A percentile compares a stretch with the other conserved stretches of the same genome.
phyloP scores from a whole-genome alignment of 2,329 filamentous ascomycete genomes.

The Trichoderma asperellum region DNA sequence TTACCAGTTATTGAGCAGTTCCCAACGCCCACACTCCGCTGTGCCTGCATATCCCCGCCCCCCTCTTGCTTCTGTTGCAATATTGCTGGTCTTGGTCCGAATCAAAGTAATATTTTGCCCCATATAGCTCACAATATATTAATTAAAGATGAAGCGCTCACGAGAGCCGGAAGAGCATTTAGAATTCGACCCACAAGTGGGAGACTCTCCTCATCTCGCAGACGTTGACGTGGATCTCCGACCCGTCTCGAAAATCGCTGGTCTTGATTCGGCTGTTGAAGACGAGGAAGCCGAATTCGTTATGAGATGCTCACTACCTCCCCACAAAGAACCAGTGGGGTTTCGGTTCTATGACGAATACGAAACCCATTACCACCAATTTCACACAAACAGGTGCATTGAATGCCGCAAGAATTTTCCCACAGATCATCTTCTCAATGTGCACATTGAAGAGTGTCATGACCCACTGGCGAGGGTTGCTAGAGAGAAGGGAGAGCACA shows the following conservation, averaged over 20 bases:
- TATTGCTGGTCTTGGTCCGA: conserved; percentile 9
- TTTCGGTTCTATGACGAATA: conserved; percentile 81
- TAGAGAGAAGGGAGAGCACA: conserved; percentile 82
- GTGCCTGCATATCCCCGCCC: conserved; percentile 6
- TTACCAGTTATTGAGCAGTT: neutral
- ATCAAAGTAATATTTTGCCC: conserved; percentile 29
- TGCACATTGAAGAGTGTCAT: conserved; percentile 92
- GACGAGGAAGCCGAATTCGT: conserved; percentile 44
- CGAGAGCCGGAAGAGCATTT: conserved; percentile 59
- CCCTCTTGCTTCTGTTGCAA: neutral
- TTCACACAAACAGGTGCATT: conserved; percentile 81
- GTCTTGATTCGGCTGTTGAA: conserved; percentile 56
- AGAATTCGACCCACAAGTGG: conserved; percentile 37
- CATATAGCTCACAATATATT: conserved; percentile 36
- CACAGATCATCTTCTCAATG: conserved; percentile 73
- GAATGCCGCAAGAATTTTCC: conserved; percentile 90
- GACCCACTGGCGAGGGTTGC: conserved; percentile 75
- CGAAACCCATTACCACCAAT: conserved; percentile 81
- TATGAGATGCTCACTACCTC: conserved; percentile 83
- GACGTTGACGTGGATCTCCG: conserved; percentile 32
- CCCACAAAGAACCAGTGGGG: conserved; percentile 69
- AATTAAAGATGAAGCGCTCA: conserved; percentile 62
- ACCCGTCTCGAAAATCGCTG: conserved; percentile 58
- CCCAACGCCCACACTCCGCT: neutral
- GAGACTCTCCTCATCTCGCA: conserved; percentile 24